Percentiles rank a stretch among this genome's conserved stretches.
Evolutionary conservation across 768 basidiomycete genomes (phyloP).

Genomic region (Panaeolus papilionaceus): DNA sequence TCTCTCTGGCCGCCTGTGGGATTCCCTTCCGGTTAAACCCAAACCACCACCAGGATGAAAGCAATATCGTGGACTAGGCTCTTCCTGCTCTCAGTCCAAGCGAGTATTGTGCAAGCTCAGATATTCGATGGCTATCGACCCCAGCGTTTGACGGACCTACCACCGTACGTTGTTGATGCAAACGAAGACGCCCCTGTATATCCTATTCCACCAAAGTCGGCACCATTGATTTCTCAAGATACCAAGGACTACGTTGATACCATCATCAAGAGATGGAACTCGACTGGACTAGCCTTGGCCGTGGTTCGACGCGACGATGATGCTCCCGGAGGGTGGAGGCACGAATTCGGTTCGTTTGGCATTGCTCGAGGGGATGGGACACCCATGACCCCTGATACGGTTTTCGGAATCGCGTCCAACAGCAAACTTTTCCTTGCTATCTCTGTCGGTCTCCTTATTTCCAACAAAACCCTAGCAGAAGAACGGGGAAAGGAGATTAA

Average conservation of each 20-base stretch:
- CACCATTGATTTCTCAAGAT: conserved; percentile 29
- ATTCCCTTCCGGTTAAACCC: background rate
- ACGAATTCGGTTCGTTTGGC: conserved; percentile 47
- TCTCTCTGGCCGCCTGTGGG: background rate
- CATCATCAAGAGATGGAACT: conserved; percentile 42
- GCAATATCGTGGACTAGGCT: background rate
- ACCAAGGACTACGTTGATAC: conserved; percentile 33
- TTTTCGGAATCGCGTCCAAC: conserved; percentile 53
- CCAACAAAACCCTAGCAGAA: conserved; percentile 41
- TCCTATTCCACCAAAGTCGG: background rate
- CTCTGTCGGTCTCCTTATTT: conserved; percentile 45
- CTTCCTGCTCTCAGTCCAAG: background rate
- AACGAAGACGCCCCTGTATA: background rate
- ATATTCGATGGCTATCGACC: background rate
- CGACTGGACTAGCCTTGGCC: conserved; percentile 46
- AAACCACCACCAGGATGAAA: background rate
- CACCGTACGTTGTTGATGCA: background rate
- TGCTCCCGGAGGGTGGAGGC: conserved; percentile 38
- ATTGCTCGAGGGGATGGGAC: conserved; percentile 38
- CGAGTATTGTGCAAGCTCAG: background rate
- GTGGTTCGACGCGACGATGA: conserved; percentile 42
- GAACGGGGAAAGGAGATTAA: conserved; percentile 36
- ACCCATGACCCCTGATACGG: conserved; percentile 47
- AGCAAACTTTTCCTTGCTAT: conserved; percentile 48
- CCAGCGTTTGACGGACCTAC: background rate